phyloP scores from a whole-genome alignment of 1,284 basidiomycete species.

The Coniferiporia weirii region DNA sequence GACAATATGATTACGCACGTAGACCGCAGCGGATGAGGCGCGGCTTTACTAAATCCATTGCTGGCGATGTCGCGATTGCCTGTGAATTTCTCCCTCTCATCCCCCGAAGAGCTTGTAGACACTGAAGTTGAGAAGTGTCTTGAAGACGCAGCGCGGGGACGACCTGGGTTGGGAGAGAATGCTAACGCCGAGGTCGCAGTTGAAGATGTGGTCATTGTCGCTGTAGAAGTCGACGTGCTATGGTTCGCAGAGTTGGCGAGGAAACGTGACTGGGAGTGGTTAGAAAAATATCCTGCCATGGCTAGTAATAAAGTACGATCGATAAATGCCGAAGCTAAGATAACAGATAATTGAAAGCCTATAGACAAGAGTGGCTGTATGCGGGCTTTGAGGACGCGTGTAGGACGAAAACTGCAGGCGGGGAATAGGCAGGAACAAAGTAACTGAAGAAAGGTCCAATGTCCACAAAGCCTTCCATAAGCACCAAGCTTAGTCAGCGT shows the following conservation, averaged over 20 bases:
- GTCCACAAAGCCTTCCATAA: no score
- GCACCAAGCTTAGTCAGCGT: background rate
- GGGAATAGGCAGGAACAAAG: background rate
- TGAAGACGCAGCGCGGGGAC: conserved; percentile 48
- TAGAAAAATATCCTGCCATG: conserved; percentile 67
- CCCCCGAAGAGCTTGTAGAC: conserved; percentile 30
- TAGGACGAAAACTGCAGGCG: background rate
- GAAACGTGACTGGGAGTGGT: conserved; percentile 71
- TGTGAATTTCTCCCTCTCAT: conserved; percentile 41
- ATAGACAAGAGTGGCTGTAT: conserved; percentile 1
- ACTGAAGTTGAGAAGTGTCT: conserved; percentile 74
- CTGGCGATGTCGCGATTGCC: conserved; percentile 28
- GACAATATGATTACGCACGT: conserved; percentile 60
- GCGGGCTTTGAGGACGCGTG: background rate
- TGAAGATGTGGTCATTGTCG: conserved; percentile 16
- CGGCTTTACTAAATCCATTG: conserved; percentile 26
- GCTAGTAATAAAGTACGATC: background rate
- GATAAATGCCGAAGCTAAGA: conserved; percentile 5
- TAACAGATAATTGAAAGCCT: background rate
- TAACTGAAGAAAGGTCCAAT: no score
- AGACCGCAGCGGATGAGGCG: conserved; percentile 70
- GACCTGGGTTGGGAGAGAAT: conserved; percentile 29
- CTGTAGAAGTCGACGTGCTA: conserved; percentile 19
- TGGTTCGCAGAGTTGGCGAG: conserved; percentile 41
- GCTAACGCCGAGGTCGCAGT: conserved; percentile 16